These are phyloP conservation scores for Bertia moriformis DNA, from an alignment of 2,329 filamentous ascomycete genomes.

Conservation along the genomic window DNA sequence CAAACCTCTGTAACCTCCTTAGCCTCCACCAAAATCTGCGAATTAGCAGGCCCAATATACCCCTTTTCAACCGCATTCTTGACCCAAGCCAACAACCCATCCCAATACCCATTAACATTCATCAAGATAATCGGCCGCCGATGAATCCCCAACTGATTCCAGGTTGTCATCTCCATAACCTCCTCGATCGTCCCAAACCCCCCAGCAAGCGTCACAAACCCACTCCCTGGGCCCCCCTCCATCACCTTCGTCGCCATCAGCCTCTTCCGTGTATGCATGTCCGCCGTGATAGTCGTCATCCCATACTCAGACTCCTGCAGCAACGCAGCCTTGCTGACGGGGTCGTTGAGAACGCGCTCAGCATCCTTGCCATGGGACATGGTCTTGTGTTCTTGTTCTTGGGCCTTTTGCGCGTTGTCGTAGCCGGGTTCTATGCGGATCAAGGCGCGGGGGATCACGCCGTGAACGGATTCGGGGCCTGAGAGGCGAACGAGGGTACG, in stretches of 20 bases:
- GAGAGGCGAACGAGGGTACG: slow-evolving; percentile 45
- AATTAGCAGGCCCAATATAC: slow-evolving; percentile 36
- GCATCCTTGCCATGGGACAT: not conserved
- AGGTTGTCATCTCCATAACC: slow-evolving; percentile 29
- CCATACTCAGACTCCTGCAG: slow-evolving; percentile 25
- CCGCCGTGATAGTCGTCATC: slow-evolving; percentile 41
- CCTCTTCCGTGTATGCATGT: slow-evolving; percentile 53
- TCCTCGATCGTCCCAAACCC: slow-evolving; percentile 55
- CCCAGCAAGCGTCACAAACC: slow-evolving; percentile 46
- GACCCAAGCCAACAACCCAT: slow-evolving; percentile 44
- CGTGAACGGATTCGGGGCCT: slow-evolving; percentile 43
- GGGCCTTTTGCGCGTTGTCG: not conserved
- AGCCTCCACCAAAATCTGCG: slow-evolving; percentile 27
- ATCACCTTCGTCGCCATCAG: slow-evolving; percentile 48
- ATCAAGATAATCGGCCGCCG: slow-evolving; percentile 35
- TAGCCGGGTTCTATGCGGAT: slow-evolving; percentile 19
- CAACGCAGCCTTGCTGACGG: not conserved
- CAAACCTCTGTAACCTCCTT: not conserved
- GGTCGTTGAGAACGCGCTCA: not conserved
- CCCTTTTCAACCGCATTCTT: slow-evolving; percentile 35
- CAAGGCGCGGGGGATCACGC: slow-evolving; percentile 46
- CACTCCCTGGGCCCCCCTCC: slow-evolving; percentile 42
- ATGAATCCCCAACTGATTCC: slow-evolving; percentile 55
- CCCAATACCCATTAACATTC: slow-evolving; percentile 51
- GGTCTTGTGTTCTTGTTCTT: not conserved